Evolutionary conservation across 176 grass and related monocot genomes (phyloP), one percentile per base, ranked within the genome.

Genomic region (Pharus latifolius): DNA sequence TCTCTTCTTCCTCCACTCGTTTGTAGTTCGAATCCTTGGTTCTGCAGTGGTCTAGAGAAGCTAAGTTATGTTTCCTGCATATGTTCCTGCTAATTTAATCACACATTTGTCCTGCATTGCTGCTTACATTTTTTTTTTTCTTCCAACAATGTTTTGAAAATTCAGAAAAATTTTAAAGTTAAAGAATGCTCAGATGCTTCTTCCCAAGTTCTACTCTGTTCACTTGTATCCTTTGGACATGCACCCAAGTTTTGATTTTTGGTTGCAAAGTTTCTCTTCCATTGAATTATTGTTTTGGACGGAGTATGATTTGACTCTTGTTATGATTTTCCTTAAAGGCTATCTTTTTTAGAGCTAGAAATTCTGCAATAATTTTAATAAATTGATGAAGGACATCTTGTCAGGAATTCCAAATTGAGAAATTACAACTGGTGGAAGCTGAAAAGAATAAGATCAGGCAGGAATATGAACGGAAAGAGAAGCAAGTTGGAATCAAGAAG

Each of bases 391-490:
- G 37, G n/a, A 32, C 43, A 49, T 55, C 19, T 46, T 45, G 53
- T 53, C 55, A 94, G 90, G 90, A 94, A 74, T 89, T 86, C 47
- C 84, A 89, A 76, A 94, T 94, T 49, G 86, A 86, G 76, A 89
- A 94, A 73, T 17, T 86, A 6, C 90, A 94, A 67, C 34, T 86
- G 33, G 60, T 94, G 61, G 90, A 94, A 75, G 76, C 70, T 78
- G 90, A 86, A 75, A 94, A 94, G 82, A 93, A 83, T 53, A 89
- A 74, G 86, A 73, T 94, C 64, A 78, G 76, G 54, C 73, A 79
- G 24, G 89, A 92, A 10, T 92, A 88, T 49, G 89, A 92, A 13
- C 58, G 79, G 35, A 92, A 89, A 64, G 86, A 86, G 75, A 94
- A 94, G 76, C 75, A 86, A 78, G 67, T 69, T 49, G 90, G 49